Percentiles rank a stretch among this genome's conserved stretches.
Evolutionary conservation across 192 early-diverging fungal species (phyloP).

Genomic region (Backusella circina): DNA sequence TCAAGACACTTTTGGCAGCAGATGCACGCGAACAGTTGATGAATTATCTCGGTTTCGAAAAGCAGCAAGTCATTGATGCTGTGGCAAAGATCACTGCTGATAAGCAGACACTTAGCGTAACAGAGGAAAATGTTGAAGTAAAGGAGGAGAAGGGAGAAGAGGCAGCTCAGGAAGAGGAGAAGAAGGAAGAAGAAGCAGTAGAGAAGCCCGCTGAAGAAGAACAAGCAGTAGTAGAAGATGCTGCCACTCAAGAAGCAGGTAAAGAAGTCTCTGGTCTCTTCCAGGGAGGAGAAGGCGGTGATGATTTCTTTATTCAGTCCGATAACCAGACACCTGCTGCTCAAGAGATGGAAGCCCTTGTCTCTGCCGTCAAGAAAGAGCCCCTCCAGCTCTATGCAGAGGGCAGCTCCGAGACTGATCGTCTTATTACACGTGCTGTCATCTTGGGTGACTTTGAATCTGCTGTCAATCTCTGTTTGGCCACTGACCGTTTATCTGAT

Average conservation of each 20-base stretch:
- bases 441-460: constrained; percentile 92
- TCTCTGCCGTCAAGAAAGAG: constrained; percentile 5
- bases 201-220: constrained; percentile 34
- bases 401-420: constrained; percentile 69
- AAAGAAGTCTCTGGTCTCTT: constrained; percentile 17
- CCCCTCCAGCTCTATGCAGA: constrained; percentile 52
- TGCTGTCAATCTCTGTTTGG: constrained; percentile 85
- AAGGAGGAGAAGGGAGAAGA: background rate
- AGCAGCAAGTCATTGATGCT: constrained; percentile 57
- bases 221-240: constrained; percentile 12
- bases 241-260: background rate
- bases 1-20: constrained; percentile 79
- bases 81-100: constrained; percentile 46
- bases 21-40: constrained; percentile 78
- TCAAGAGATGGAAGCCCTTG: background rate
- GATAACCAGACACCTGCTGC: background rate
- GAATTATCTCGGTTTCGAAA: constrained; percentile 88
- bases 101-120: constrained; percentile 16
- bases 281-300: background rate
- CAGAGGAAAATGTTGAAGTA: constrained; percentile 10
- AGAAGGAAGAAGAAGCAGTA: constrained; percentile 24
- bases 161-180: background rate
- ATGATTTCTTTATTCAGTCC: constrained; percentile 12
- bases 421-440: constrained; percentile 78
- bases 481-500: constrained; percentile 69